Base-by-base conservation (phyloP, 1,284 basidiomycete species). In the Fomitopsis schrenkii region DNA sequence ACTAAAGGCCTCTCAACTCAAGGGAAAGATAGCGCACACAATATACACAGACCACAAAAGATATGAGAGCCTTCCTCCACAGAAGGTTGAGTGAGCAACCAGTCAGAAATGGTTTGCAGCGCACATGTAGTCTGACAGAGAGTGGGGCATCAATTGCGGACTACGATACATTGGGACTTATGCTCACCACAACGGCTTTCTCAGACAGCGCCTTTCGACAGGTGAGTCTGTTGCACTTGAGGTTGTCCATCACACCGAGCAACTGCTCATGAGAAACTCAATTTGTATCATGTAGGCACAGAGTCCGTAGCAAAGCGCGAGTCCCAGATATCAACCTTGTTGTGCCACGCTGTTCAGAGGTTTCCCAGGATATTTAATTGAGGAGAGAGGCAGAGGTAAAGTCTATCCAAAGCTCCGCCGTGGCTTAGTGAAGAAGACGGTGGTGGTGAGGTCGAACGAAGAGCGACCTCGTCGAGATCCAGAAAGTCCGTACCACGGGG, bases 131-230 rank as follows among this genome's bases (percentile, higher is more conserved):
- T 74, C 74, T 75, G 8, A n/a, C 45, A 22, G 35, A 38, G 10
- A 4, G 46, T 19, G 35, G 5, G 28, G 3, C 15, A 17, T 50
- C 2, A 30, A 30, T n/a, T 22, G 45, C 5, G 10, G 9, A 57
- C 9, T 12, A 57, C 17, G 26, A 9, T 28, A 8, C 10, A 6
- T 42, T 4, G n/a, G 38, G 30, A 8, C 30, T 33, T 33, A 33
- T 8, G 79, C 88, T 73, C 68, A 92, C 90, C 64, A 93, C 91
- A 17, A 93, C 91, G 1, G 91, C 91, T 72, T 91, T 93, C 67
- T 92, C 91, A 2, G 77, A 77, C 56, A 93, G 71, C 1, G 79
- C 64, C 67, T 80, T 82, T 61, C 90, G 82, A 71, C 90, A 92
- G 33, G 83, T 87, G 59, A 91, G 77, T 41, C 85, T 80, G 71